A percentile compares a stretch with the other conserved stretches of the same genome.
Conservation (phyloP, 352 stramenopile genomes). For the Peronosclerospora sorghi region DNA sequence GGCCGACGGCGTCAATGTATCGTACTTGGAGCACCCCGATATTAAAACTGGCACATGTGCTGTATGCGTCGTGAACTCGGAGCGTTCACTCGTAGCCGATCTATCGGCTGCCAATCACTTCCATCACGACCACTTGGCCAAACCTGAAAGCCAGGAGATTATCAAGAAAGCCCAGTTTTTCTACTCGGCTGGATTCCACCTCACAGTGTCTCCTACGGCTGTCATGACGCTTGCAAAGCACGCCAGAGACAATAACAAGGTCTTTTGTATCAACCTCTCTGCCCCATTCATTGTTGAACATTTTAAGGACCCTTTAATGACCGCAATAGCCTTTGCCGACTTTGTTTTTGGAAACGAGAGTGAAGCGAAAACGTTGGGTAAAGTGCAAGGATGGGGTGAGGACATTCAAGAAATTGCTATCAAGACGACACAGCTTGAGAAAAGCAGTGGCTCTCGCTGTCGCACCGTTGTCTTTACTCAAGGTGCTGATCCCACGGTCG, state of each 20-base stretch:
- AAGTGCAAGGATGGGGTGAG: constrained; percentile 83
- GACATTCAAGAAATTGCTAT: constrained; percentile 88
- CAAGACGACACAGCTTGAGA: constrained; percentile 88
- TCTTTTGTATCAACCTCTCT: constrained; percentile 96
- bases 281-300: constrained; percentile 98
- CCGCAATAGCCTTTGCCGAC: constrained; percentile 91
- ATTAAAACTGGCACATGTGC: constrained; percentile 96
- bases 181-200: constrained; percentile 98
- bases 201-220: constrained; percentile 93
- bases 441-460: constrained; percentile 84
- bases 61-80: constrained; percentile 92
- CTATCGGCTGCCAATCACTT: constrained; percentile 98
- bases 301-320: constrained; percentile 94
- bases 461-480: constrained; percentile 98
- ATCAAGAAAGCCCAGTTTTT: constrained; percentile 91
- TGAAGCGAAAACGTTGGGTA: constrained; percentile 93
- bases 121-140: constrained; percentile 82
- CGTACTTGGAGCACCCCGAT: constrained; percentile 93
- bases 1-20: constrained; percentile 91
- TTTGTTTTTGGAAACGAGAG: constrained; percentile 99
- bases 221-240: constrained; percentile 91
- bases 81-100: constrained; percentile 96
- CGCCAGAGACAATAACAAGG: constrained; percentile 87
- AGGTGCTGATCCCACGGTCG: constrained; percentile 91
- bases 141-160: constrained; percentile 88